Conservation (phyloP, 1,139 yeast genomes). For the Candida tetrigidarum region DNA sequence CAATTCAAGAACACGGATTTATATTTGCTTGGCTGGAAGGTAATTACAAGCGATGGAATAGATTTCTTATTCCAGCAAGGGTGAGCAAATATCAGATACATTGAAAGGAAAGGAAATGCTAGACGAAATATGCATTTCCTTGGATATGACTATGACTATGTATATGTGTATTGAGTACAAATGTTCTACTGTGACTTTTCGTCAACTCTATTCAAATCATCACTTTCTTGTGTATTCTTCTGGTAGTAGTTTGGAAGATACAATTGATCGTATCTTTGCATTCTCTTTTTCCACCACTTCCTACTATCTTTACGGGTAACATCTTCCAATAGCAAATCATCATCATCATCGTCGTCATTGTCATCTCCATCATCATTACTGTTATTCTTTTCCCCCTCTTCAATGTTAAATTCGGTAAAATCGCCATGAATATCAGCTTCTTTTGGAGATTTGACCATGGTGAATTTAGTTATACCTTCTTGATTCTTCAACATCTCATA, state of each 20-base stretch:
- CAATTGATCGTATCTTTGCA: conserved; percentile 34
- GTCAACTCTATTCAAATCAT: conserved; percentile 14
- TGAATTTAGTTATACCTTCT: conserved; percentile 20
- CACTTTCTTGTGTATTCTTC: conserved; percentile 10
- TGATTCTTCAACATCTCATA: conserved; percentile 31
- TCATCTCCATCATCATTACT: conserved; percentile 36
- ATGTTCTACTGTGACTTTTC: neutral
- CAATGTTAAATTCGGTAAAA: conserved; percentile 17
- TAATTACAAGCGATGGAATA: no score
- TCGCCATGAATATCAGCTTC: conserved; percentile 25
- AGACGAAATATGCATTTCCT: no score
- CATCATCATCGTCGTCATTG: conserved; percentile 39
- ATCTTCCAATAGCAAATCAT: conserved; percentile 43
- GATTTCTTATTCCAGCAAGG: no score
- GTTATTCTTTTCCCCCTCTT: conserved; percentile 17
- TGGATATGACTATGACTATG: no score
- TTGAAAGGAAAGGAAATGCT: no score
- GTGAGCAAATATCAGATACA: no score
- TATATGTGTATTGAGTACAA: no score
- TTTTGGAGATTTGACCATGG: conserved; percentile 23
- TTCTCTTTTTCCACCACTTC: conserved; percentile 53
- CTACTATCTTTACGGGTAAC: conserved; percentile 39
- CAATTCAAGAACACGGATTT: neutral
- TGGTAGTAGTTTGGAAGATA: conserved; percentile 13
- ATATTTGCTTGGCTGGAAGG: no score